Evolutionary conservation across 306 rosid species (phyloP).

Genomic region (Fragaria nilgerrensis): DNA sequence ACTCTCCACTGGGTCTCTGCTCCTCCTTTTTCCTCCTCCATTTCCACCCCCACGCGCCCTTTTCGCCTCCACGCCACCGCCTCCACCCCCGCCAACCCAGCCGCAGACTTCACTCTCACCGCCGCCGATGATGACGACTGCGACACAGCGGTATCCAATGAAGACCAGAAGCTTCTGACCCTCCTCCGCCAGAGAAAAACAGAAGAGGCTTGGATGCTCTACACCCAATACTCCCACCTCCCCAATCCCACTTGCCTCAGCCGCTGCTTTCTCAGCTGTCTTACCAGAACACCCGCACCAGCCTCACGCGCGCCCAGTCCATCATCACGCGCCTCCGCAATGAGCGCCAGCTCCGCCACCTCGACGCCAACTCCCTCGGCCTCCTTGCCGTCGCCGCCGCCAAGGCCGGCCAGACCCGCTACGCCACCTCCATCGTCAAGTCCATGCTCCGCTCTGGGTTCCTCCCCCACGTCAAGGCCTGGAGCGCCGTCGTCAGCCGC

Average conservation of each 20-base stretch:
- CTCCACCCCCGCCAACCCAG: constrained; percentile 27
- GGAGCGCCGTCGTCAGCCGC: constrained; percentile 87
- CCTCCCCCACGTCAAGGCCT: constrained; percentile 93
- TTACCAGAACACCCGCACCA: constrained; percentile 44
- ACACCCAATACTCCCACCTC: constrained; percentile 48
- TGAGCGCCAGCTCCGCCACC: constrained; percentile 85
- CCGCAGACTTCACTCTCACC: constrained; percentile 32
- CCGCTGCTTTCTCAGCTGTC: constrained; percentile 77
- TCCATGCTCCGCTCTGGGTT: constrained; percentile 99
- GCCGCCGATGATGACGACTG: background rate
- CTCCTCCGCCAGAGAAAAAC: constrained; percentile 80
- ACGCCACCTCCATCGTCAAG: constrained; percentile 74
- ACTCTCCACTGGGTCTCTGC: constrained; percentile 27
- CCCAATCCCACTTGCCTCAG: constrained; percentile 85
- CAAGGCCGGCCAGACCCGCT: constrained; percentile 66
- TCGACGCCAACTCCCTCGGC: constrained; percentile 87
- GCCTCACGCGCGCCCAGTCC: constrained; percentile 87
- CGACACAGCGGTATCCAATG: constrained; percentile 12
- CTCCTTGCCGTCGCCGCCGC: constrained; percentile 80
- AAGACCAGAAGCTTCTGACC: constrained; percentile 54
- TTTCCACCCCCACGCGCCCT: constrained; percentile 25
- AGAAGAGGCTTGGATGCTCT: constrained; percentile 77
- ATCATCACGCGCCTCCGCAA: constrained; percentile 90
- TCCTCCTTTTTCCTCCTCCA: constrained; percentile 18
- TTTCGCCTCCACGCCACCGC: constrained; percentile 23